These are phyloP conservation scores for Jimgerdemannia lactiflua DNA, from an alignment of 192 early-diverging fungal genomes.

Conservation along the genomic window DNA sequence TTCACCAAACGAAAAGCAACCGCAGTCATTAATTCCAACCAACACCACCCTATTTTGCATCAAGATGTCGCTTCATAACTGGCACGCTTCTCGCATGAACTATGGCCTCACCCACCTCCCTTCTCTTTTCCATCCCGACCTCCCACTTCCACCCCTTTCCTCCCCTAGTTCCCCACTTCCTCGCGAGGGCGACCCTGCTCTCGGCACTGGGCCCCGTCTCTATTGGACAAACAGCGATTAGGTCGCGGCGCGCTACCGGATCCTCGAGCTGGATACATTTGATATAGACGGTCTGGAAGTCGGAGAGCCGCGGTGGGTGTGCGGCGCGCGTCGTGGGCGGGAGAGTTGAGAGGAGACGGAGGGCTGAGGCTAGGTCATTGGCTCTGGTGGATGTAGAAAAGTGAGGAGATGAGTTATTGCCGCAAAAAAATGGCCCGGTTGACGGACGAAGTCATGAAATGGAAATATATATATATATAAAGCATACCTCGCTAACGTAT, in stretches of 20 bases:
- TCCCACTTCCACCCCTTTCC: conserved; percentile 11
- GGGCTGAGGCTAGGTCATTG: conserved; percentile 42
- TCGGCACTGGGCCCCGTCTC: conserved; percentile 24
- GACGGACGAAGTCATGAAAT: not conserved
- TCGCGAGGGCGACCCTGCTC: conserved; percentile 35
- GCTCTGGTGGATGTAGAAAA: conserved; percentile 21
- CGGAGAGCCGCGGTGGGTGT: conserved; percentile 38
- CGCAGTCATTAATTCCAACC: too few species aligned
- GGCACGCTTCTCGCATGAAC: too few species aligned
- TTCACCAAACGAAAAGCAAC: too few species aligned
- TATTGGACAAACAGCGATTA: conserved; percentile 45
- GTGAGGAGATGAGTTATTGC: not conserved
- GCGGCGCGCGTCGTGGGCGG: conserved; percentile 27
- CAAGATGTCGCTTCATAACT: too few species aligned
- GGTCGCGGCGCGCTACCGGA: conserved; percentile 39
- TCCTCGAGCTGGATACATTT: conserved; percentile 49
- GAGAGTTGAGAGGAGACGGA: conserved; percentile 50
- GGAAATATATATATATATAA: not conserved
- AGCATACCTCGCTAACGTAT: conserved; percentile 55
- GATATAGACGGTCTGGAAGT: conserved; percentile 48
- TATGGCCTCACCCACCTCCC: not conserved
- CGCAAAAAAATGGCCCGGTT: too few species aligned
- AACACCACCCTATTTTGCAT: too few species aligned
- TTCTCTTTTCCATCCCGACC: not conserved
- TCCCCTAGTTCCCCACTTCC: conserved; percentile 50